Conservation (phyloP, 805 yeast species). For the Nakazawaea ambrosiae region DNA sequence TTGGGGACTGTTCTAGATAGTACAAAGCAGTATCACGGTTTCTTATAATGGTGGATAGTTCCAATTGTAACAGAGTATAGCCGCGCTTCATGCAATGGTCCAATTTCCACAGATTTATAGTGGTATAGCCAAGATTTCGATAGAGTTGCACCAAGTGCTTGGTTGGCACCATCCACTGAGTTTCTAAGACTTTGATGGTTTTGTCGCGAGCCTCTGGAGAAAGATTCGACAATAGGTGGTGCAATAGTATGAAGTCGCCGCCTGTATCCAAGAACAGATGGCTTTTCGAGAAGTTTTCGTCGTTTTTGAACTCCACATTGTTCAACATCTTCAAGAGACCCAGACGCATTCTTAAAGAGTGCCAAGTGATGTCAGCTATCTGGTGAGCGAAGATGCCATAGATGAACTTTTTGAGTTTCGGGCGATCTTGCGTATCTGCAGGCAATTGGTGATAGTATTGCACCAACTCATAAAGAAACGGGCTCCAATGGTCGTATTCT, state of each 20-base stretch:
- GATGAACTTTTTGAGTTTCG: conserved; percentile 35
- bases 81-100: conserved; percentile 51
- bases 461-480: conserved; percentile 43
- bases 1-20: conserved; percentile 30
- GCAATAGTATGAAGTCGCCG: conserved; percentile 50
- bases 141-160: conserved; percentile 37
- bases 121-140: conserved; percentile 25
- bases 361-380: conserved; percentile 63
- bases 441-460: conserved; percentile 15
- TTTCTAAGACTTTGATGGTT: conserved; percentile 16
- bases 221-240: conserved; percentile 13
- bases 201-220: not conserved
- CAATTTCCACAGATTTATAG: conserved; percentile 22
- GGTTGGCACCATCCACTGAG: conserved; percentile 36
- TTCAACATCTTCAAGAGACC: conserved; percentile 50
- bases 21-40: not conserved
- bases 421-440: not conserved
- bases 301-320: conserved; percentile 47
- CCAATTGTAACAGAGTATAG: conserved; percentile 13
- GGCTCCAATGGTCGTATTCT: conserved; percentile 68
- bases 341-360: conserved; percentile 44
- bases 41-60: not conserved
- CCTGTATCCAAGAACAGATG: conserved; percentile 54
- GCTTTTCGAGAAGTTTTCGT: conserved; percentile 30
- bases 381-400: conserved; percentile 58